These are phyloP conservation scores for Calonectria hawksworthii DNA, from an alignment of 2,329 filamentous ascomycete species.

Conservation along the genomic window DNA sequence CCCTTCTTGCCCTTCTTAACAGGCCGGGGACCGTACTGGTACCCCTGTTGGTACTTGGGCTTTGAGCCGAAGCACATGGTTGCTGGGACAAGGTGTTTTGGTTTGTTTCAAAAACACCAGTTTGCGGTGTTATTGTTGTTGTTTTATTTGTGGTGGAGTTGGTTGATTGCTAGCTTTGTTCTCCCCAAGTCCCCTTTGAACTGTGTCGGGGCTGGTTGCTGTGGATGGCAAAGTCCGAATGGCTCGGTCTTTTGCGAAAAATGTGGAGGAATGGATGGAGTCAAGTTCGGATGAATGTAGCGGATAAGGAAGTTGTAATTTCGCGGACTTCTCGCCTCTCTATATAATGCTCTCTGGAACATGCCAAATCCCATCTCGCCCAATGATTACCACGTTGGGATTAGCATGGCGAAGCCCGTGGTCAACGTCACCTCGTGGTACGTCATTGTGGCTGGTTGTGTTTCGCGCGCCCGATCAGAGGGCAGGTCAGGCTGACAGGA, in stretches of 20 bases:
- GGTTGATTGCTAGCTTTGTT: neutral
- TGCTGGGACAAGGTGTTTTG: neutral
- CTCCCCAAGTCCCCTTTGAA: neutral
- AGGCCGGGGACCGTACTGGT: constrained; percentile 2
- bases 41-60: neutral
- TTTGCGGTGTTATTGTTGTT: neutral
- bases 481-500: neutral
- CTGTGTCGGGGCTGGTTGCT: neutral
- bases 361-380: neutral
- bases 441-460: constrained; percentile 7
- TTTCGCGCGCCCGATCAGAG: neutral
- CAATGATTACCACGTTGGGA: neutral
- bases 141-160: neutral
- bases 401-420: neutral
- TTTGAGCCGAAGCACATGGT: constrained; percentile 20
- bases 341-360: neutral
- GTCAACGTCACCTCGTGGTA: neutral
- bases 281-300: neutral
- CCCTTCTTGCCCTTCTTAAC: constrained; percentile 3
- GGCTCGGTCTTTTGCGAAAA: neutral
- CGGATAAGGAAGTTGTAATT: neutral
- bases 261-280: neutral
- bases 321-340: neutral
- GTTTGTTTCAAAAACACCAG: neutral
- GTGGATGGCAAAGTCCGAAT: neutral